Conservation (phyloP, 1,284 basidiomycete genomes). For the Malassezia brasiliensis region DNA sequence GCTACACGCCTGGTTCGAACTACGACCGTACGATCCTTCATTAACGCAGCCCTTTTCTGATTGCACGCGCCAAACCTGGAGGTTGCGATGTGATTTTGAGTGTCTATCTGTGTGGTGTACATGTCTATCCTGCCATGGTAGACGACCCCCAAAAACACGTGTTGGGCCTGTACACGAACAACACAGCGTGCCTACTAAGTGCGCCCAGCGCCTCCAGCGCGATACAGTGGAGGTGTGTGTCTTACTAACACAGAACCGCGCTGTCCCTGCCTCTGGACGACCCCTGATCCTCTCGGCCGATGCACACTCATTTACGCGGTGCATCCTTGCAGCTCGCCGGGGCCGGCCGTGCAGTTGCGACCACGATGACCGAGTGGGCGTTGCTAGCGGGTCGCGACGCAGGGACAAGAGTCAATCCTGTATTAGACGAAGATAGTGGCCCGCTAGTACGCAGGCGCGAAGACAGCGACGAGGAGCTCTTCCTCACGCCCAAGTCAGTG, state of each 20-base stretch:
- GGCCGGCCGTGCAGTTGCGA: neutral
- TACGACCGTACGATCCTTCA: neutral
- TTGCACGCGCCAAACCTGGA: neutral
- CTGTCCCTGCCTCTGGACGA: neutral
- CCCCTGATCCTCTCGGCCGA: constrained; percentile 7
- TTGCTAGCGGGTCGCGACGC: constrained; percentile 7
- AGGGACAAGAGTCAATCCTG: constrained; percentile 1
- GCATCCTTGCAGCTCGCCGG: constrained; percentile 1
- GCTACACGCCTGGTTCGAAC: constrained; percentile 5
- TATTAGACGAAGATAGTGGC: neutral
- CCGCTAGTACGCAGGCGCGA: neutral
- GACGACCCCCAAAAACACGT: neutral
- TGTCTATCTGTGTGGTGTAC: constrained; percentile 4
- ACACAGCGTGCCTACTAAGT: constrained; percentile 3
- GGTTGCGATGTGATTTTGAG: neutral
- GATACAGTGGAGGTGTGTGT: neutral
- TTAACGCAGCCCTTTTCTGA: constrained; percentile 4
- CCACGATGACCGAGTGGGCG: neutral
- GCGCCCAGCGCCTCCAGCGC: neutral
- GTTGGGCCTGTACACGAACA: constrained; percentile 6
- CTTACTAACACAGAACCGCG: neutral
- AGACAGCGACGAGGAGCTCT: constrained; percentile 1
- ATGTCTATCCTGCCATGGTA: neutral
- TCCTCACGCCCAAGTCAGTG: constrained; percentile 8
- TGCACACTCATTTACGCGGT: constrained; percentile 11